Evolutionary conservation across 495 filamentous ascomycete genomes (phyloP).

Genomic region (Neurospora discreta): DNA sequence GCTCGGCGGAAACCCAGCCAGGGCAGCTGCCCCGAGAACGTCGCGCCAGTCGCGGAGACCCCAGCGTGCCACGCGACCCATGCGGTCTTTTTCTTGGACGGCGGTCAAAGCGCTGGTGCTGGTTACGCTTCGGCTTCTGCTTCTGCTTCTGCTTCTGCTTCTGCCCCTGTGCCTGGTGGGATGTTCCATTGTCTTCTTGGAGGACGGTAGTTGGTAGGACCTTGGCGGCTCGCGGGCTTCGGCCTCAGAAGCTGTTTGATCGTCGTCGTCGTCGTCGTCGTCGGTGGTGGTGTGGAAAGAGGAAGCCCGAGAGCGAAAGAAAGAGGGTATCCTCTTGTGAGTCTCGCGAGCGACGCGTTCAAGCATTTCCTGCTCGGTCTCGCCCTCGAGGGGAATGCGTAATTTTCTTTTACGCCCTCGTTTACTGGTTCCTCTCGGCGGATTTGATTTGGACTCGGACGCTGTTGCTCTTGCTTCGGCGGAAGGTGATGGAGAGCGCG

Average conservation of each 20-base stretch:
- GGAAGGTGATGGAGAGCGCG: background rate
- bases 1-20: slow-evolving; percentile 50
- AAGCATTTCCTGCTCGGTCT: slow-evolving; percentile 30
- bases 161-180: background rate
- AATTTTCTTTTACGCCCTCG: slow-evolving; percentile 24
- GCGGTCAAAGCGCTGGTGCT: background rate
- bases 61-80: slow-evolving; percentile 19
- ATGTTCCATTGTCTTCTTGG: background rate
- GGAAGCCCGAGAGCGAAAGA: background rate
- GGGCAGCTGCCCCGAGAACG: slow-evolving; percentile 59
- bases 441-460: background rate
- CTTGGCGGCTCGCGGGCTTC: background rate
- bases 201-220: background rate
- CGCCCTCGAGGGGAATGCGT: slow-evolving; percentile 29
- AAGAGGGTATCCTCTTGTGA: slow-evolving; percentile 14
- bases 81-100: background rate
- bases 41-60: slow-evolving; percentile 68
- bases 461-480: background rate
- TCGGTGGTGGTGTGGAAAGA: background rate
- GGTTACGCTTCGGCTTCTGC: background rate
- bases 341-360: slow-evolving; percentile 28
- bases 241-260: background rate
- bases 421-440: slow-evolving; percentile 1
- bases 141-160: background rate
- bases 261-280: background rate